Evolutionary conservation across 306 rosid species (phyloP).

Genomic region (Prunus fruticosa): DNA sequence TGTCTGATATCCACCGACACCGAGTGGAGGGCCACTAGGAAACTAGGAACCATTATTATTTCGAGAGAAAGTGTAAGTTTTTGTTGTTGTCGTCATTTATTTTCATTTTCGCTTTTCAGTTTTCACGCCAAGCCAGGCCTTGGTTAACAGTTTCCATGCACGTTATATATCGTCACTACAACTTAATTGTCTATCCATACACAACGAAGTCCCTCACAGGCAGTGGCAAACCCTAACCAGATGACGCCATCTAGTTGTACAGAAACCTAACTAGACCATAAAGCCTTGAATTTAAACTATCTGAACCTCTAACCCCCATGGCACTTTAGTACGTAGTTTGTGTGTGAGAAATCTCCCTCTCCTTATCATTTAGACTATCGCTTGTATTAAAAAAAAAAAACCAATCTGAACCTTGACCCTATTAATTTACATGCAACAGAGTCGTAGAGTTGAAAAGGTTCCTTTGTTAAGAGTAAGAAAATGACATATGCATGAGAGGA

Average conservation of each 20-base stretch:
- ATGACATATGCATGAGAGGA: background rate
- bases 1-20: background rate
- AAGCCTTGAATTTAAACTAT: background rate
- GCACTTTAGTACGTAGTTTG: too few relatives aligned
- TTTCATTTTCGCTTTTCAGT: background rate
- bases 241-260: conserved; percentile 20
- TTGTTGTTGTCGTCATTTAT: background rate
- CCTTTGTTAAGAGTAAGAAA: too few relatives aligned
- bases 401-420: too few relatives aligned
- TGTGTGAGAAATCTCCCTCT: too few relatives aligned
- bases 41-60: background rate
- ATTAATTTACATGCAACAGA: too few relatives aligned
- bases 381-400: too few relatives aligned
- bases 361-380: too few relatives aligned
- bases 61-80: background rate
- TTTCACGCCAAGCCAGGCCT: background rate
- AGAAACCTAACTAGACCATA: background rate
- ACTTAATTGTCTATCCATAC: background rate
- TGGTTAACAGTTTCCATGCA: background rate
- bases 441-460: too few relatives aligned
- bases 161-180: background rate
- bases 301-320: too few relatives aligned
- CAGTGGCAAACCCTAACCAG: conserved; percentile 18
- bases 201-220: background rate
- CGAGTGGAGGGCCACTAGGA: conserved; percentile 15